A percentile compares a stretch with the other conserved stretches of the same genome.
phyloP scores from a whole-genome alignment of 2,329 filamentous ascomycete genomes.

The Bipolaris sorokiniana region DNA sequence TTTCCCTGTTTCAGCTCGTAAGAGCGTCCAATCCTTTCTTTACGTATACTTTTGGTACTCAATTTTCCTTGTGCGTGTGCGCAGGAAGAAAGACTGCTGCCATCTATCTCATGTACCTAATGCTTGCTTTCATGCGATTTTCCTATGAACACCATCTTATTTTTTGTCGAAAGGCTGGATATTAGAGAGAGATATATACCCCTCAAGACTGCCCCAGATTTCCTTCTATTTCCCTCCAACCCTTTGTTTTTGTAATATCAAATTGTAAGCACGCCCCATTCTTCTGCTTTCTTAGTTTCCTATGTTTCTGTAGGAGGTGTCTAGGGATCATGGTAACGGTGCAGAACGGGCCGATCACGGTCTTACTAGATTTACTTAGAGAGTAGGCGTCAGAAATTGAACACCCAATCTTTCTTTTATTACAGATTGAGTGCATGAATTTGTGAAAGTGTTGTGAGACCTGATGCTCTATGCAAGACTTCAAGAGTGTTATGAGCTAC shows the following conservation, averaged over 20 bases:
- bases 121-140: slow-evolving; percentile 2
- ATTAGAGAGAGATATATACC: slow-evolving; percentile 3
- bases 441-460: not conserved
- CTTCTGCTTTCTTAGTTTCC: not conserved
- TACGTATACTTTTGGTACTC: slow-evolving; percentile 1
- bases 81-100: not conserved
- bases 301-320: not conserved
- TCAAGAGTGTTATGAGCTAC: not conserved
- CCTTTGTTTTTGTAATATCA: not conserved
- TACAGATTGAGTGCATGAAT: not conserved
- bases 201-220: slow-evolving; percentile 4
- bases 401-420: not conserved
- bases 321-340: not conserved
- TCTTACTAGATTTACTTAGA: not conserved
- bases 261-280: not conserved
- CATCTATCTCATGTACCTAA: slow-evolving; percentile 1
- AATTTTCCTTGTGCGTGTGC: not conserved
- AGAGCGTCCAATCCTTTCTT: slow-evolving; percentile 8
- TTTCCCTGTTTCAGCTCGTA: not conserved
- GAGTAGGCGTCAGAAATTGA: not conserved
- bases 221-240: not conserved
- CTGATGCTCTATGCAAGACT: too few relatives aligned
- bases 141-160: not conserved
- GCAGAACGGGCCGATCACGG: not conserved
- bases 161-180: slow-evolving; percentile 4